Evolutionary conservation across 805 yeast species (phyloP), one percentile per base, ranked within the genome.

Genomic region (Pichia kluyveri): DNA sequence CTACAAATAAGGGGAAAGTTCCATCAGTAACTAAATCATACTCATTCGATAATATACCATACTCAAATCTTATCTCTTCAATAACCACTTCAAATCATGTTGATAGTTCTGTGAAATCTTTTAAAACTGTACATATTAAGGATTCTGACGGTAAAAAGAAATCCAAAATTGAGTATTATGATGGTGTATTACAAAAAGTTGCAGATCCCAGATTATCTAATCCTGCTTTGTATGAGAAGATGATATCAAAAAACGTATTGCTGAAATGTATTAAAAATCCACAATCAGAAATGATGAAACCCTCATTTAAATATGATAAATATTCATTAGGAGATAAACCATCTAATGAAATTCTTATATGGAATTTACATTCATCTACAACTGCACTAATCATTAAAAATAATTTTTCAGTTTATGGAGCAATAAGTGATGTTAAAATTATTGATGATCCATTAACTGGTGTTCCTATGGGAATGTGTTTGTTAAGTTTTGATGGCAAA

Each of bases 281-380:
- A 12, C 40, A 31, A 3, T n/a, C 42, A 8, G 28, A 45, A 72
- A 68, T 45, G 11, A 45, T 31, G 30, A 7, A 45, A 7, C 48
- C 48, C 10, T 45, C n/a, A 9, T 49, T 38, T 40, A 49, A 43
- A 69, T 86, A 73, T 60, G 96, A 88, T 61, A 73, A 80, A 49
- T 71, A 82, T 57, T 86, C 95, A 0, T 60, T 86, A 12, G 95
- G 93, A 0, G 81, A 83, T 0, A 77, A 81, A 17, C 96, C 96
- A 0, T 72, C 80, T 4, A 67, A 77, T 9, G 89, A 83, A 56
- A 62, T 89, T 38, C 76, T 88, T 1, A 70, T 86, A 5, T 82
- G 86, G 75, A 83, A 82, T 18, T 68, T 82, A 44, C 82, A 86
- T 3, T 57, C 73, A 3, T 67, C 77, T 3, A 70, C 76, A n/a